phyloP scores from a whole-genome alignment of 352 stramenopile species.

The Globisporangium megalacanthum region DNA sequence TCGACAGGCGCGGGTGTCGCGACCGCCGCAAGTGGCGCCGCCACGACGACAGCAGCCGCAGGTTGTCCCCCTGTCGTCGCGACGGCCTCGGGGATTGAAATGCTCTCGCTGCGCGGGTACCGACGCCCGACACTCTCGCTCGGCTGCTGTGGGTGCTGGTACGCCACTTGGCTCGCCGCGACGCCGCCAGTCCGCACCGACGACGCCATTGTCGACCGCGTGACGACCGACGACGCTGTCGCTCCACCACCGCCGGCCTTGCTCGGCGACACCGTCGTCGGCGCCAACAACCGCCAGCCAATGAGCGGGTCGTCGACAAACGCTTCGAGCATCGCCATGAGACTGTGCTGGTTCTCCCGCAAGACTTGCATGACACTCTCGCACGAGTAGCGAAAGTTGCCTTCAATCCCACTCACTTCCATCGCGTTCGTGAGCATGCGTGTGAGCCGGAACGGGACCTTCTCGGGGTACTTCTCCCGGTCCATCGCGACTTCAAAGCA shows the following conservation, averaged over 20 bases:
- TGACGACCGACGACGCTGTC: constrained; percentile 22
- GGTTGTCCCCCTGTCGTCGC: constrained; percentile 9
- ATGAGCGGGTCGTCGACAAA: constrained; percentile 99
- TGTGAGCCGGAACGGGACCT: constrained; percentile 98
- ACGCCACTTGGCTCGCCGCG: constrained; percentile 1
- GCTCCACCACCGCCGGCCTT: constrained; percentile 22
- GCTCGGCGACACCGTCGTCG: constrained; percentile 51
- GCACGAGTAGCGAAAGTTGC: constrained; percentile 97
- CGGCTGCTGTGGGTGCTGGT: constrained; percentile 14
- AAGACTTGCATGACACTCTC: constrained; percentile 97
- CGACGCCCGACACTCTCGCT: background rate
- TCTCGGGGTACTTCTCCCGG: constrained; percentile 98
- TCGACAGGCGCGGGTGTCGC: background rate
- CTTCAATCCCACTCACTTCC: constrained; percentile 97
- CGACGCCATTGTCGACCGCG: constrained; percentile 24
- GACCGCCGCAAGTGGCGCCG: no score
- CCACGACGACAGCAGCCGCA: background rate
- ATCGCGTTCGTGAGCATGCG: constrained; percentile 99
- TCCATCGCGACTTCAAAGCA: constrained; percentile 99
- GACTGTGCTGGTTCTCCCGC: constrained; percentile 94
- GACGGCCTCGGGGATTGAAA: constrained; percentile 42
- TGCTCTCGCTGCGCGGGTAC: constrained; percentile 44
- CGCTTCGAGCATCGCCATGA: constrained; percentile 99
- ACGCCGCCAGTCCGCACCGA: constrained; percentile 1
- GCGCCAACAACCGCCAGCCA: constrained; percentile 91